These are phyloP conservation scores for Delonix regia DNA, from an alignment of 306 rosid species.

Conservation along the genomic window DNA sequence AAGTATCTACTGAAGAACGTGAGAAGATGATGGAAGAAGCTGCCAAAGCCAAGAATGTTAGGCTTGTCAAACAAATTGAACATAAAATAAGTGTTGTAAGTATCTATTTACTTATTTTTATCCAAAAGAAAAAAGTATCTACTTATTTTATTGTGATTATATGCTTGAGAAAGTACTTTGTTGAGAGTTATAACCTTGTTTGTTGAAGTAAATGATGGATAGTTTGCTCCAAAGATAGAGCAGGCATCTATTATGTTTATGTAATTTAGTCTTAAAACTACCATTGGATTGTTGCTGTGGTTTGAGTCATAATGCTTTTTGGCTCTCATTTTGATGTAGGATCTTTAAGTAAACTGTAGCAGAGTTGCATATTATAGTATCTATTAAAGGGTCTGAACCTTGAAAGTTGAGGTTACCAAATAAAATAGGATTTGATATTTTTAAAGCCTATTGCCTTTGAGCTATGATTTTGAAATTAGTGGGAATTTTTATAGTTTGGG, in stretches of 20 bases:
- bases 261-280: conserved; percentile 18
- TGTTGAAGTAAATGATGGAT: not conserved
- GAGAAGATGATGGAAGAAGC: conserved; percentile 81
- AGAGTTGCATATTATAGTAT: conserved; percentile 7
- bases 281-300: conserved; percentile 20
- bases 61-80: conserved; percentile 71
- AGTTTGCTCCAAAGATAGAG: conserved; percentile 2
- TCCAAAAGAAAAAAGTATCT: not conserved
- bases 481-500: conserved; percentile 7
- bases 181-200: not conserved
- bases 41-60: conserved; percentile 58
- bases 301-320: conserved; percentile 16
- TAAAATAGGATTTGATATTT: conserved; percentile 20
- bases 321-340: not conserved
- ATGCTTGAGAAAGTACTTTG: conserved; percentile 36
- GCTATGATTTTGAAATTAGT: conserved; percentile 22
- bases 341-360: not conserved
- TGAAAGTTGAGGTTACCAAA: conserved; percentile 25
- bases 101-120: conserved; percentile 22
- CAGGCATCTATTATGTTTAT: not conserved
- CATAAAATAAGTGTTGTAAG: conserved; percentile 74
- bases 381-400: not conserved
- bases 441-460: not conserved
- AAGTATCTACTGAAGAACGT: conserved; percentile 71
- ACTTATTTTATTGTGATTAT: conserved; percentile 29